These are phyloP conservation scores for Botrytis cinerea DNA, from an alignment of 2,329 filamentous ascomycete genomes.

Conservation along the genomic window DNA sequence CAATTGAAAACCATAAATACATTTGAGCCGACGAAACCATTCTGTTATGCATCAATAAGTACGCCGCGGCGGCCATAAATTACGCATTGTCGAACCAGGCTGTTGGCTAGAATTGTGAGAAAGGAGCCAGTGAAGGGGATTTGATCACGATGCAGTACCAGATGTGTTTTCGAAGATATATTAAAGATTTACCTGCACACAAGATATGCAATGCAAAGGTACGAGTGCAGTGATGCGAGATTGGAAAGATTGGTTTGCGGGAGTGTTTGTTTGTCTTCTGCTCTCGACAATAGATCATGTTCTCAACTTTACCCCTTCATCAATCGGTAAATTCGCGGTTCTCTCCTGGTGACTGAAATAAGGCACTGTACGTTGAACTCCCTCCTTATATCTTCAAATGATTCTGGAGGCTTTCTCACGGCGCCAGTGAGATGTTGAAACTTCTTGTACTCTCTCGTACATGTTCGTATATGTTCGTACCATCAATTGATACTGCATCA, in stretches of 20 bases:
- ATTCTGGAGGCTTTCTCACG: neutral
- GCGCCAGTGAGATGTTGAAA: neutral
- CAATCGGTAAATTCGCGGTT: neutral
- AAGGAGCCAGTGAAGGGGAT: neutral
- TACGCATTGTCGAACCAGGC: neutral
- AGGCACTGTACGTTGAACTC: neutral
- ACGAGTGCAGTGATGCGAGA: neutral
- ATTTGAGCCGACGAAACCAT: neutral
- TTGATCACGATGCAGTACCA: neutral
- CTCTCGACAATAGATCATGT: neutral
- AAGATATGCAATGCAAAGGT: neutral
- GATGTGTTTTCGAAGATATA: neutral
- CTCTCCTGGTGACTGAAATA: too few species aligned
- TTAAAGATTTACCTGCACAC: neutral
- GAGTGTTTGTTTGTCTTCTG: neutral
- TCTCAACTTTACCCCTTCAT: conserved; percentile 14
- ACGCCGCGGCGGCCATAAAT: neutral
- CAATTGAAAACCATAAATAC: neutral
- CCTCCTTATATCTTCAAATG: neutral
- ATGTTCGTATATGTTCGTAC: neutral
- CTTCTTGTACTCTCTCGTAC: too few species aligned
- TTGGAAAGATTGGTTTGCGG: neutral
- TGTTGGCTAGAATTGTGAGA: neutral
- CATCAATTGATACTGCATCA: neutral
- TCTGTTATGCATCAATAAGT: neutral